phyloP scores from a whole-genome alignment of 208 protist species.

The Borovskyia barvae region DNA sequence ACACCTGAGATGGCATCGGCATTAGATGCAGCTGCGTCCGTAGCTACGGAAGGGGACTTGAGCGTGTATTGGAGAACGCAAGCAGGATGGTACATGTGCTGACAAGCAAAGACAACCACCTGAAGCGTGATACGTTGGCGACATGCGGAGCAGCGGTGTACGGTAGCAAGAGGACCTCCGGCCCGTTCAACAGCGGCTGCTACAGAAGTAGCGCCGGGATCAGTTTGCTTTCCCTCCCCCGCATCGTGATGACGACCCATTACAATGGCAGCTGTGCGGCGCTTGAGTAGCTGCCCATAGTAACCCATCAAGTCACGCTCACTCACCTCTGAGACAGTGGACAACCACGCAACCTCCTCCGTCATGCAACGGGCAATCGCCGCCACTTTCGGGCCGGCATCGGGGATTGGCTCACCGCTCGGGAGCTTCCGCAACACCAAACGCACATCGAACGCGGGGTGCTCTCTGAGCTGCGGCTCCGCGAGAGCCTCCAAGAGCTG shows the following conservation, averaged over 20 bases:
- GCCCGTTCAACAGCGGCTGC: neutral
- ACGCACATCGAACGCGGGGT: constrained; percentile 44
- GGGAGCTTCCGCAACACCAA: constrained; percentile 50
- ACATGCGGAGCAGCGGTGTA: constrained; percentile 15
- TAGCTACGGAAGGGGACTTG: neutral
- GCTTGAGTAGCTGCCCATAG: constrained; percentile 35
- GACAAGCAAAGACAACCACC: constrained; percentile 56
- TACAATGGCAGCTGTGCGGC: constrained; percentile 31
- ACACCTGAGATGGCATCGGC: neutral
- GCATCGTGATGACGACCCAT: constrained; percentile 19
- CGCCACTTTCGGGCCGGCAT: constrained; percentile 44
- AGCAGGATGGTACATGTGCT: constrained; percentile 53
- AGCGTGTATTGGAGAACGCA: constrained; percentile 51
- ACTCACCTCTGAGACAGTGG: constrained; percentile 41
- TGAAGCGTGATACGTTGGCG: constrained; percentile 15
- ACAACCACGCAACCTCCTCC: constrained; percentile 37
- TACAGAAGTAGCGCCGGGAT: neutral
- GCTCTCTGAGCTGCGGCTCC: constrained; percentile 42
- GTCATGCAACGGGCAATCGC: constrained; percentile 43
- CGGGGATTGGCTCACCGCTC: constrained; percentile 43
- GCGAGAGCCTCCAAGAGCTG: constrained; percentile 46
- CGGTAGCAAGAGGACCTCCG: neutral
- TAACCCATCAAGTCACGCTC: constrained; percentile 42
- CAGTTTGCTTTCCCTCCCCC: neutral
- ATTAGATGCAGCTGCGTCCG: neutral